Evolutionary conservation across 2,329 filamentous ascomycete species (phyloP).

Genomic region (Pseudocercospora eumusae): DNA sequence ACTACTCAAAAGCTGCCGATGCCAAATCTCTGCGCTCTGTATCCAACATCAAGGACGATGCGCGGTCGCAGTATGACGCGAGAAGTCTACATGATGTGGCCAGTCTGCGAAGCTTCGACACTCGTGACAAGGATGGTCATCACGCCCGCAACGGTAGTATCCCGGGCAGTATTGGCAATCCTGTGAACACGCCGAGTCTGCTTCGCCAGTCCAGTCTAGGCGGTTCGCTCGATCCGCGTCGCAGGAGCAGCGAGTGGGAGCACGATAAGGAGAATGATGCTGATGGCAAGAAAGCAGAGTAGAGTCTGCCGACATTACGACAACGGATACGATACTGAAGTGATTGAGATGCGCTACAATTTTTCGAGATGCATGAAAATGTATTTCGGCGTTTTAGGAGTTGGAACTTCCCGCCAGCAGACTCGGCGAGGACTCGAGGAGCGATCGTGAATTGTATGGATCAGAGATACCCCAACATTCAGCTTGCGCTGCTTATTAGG

Average conservation of each 20-base stretch:
- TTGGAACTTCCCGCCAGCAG: neutral
- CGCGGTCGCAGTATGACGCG: slow-evolving; percentile 43
- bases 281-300: slow-evolving; percentile 11
- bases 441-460: slow-evolving; percentile 1
- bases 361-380: neutral
- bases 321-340: too few relatives aligned
- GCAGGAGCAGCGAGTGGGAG: slow-evolving; percentile 27
- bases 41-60: slow-evolving; percentile 31
- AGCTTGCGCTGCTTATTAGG: slow-evolving; percentile 5
- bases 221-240: slow-evolving; percentile 24
- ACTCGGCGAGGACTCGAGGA: neutral
- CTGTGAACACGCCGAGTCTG: slow-evolving; percentile 57
- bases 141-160: slow-evolving; percentile 82
- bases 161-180: slow-evolving; percentile 71
- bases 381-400: slow-evolving; percentile 1
- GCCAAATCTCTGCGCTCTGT: slow-evolving; percentile 38
- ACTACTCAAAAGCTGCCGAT: slow-evolving; percentile 64
- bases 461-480: slow-evolving; percentile 10
- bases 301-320: neutral
- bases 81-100: slow-evolving; percentile 51
- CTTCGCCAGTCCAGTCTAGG: slow-evolving; percentile 25
- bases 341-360: neutral
- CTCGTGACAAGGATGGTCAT: slow-evolving; percentile 53
- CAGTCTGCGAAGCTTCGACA: slow-evolving; percentile 72
- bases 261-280: slow-evolving; percentile 18